These are phyloP conservation scores for Bipolaris gigantea DNA, from an alignment of 2,329 filamentous ascomycete species.

Conservation along the genomic window DNA sequence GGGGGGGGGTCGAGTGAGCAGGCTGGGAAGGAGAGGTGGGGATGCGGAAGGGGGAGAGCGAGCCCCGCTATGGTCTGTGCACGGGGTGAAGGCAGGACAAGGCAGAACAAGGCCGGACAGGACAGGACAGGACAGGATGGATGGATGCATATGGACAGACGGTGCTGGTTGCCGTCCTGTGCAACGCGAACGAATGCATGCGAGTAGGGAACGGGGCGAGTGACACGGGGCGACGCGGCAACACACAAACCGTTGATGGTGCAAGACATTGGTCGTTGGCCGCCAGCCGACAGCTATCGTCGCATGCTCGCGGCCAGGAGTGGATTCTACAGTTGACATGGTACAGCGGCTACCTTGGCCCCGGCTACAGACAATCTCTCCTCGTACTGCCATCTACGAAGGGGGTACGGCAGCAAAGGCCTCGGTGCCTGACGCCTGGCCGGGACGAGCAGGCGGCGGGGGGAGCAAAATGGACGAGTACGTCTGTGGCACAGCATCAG, in stretches of 20 bases:
- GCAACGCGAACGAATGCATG: constrained; percentile 4
- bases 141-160: too few relatives aligned
- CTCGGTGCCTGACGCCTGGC: constrained; percentile 49
- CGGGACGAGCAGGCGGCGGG: constrained; percentile 47
- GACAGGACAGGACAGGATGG: too few relatives aligned
- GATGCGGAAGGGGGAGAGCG: constrained; percentile 18
- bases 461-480: constrained; percentile 69
- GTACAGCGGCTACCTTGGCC: constrained; percentile 15
- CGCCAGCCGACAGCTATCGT: constrained; percentile 1
- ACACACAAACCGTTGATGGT: neutral
- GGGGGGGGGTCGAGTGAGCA: constrained; percentile 13
- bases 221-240: neutral
- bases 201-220: neutral
- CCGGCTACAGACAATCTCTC: neutral
- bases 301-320: constrained; percentile 1
- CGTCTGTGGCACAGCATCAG: constrained; percentile 39
- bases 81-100: constrained; percentile 9
- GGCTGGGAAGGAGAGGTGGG: constrained; percentile 25
- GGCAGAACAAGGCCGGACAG: too few relatives aligned
- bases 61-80: constrained; percentile 16
- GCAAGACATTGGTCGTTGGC: neutral
- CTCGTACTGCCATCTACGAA: constrained; percentile 30
- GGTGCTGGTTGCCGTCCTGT: neutral
- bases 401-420: constrained; percentile 53
- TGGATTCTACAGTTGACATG: constrained; percentile 20